These are phyloP conservation scores for Claviceps digitariae DNA, from an alignment of 2,329 filamentous ascomycete species.

Conservation along the genomic window DNA sequence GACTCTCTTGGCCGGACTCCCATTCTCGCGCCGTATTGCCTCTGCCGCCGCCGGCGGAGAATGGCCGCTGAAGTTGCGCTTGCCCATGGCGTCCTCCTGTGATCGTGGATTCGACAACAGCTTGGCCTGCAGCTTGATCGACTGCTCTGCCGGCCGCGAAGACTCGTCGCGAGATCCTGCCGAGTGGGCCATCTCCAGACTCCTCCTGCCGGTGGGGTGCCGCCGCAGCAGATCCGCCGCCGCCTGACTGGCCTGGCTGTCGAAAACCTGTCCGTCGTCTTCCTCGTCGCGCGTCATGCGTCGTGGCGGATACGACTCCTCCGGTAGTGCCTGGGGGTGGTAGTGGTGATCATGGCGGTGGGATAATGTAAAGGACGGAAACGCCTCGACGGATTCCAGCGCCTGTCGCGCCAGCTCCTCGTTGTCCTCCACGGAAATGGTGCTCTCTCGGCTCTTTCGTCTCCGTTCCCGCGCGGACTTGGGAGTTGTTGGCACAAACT, in stretches of 20 bases:
- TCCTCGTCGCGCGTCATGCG: slow-evolving; percentile 13
- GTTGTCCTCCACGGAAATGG: slow-evolving; percentile 58
- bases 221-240: slow-evolving; percentile 63
- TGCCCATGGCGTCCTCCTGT: slow-evolving; percentile 29
- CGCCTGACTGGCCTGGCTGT: slow-evolving; percentile 65
- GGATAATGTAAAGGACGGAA: slow-evolving; percentile 16
- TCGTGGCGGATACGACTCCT: slow-evolving; percentile 8
- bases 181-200: slow-evolving; percentile 35
- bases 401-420: slow-evolving; percentile 43
- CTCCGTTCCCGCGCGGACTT: slow-evolving; percentile 29
- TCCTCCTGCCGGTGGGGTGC: slow-evolving; percentile 33
- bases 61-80: slow-evolving; percentile 35
- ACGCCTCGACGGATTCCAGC: slow-evolving; percentile 38
- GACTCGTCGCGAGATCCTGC: slow-evolving; percentile 29
- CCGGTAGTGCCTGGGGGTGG: slow-evolving; percentile 11
- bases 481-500: slow-evolving; percentile 33
- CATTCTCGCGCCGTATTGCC: slow-evolving; percentile 20
- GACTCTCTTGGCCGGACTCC: slow-evolving; percentile 39
- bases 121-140: slow-evolving; percentile 36
- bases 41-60: slow-evolving; percentile 19
- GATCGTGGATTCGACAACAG: slow-evolving; percentile 26
- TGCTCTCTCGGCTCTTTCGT: slow-evolving; percentile 69
- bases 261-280: slow-evolving; percentile 43
- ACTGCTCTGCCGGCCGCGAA: slow-evolving; percentile 28
- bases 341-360: slow-evolving; percentile 11